These are phyloP conservation scores for Allomyces macrogynus DNA, from an alignment of 192 early-diverging fungal genomes.

Conservation along the genomic window DNA sequence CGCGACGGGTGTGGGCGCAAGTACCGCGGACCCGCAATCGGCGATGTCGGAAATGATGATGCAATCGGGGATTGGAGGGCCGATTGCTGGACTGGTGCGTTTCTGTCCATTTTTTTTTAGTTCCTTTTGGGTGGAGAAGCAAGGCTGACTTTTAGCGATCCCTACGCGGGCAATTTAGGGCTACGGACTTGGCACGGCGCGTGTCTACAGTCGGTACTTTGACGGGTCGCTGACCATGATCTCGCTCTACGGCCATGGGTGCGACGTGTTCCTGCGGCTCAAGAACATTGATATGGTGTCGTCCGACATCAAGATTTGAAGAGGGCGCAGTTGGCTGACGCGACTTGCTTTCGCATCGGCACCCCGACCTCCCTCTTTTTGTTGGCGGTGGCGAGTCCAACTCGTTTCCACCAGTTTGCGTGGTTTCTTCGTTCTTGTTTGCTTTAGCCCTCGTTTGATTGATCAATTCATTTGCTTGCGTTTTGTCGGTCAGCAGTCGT, in stretches of 20 bases:
- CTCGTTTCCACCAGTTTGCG: no score
- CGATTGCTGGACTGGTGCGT: slow-evolving; percentile 40
- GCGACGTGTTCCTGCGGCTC: slow-evolving; percentile 74
- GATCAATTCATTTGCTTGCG: no score
- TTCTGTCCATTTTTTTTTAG: slow-evolving; percentile 1
- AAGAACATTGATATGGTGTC: slow-evolving; percentile 57
- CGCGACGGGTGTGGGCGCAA: slow-evolving; percentile 18
- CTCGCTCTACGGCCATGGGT: slow-evolving; percentile 70
- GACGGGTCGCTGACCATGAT: slow-evolving; percentile 68
- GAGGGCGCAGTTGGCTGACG: slow-evolving; percentile 45
- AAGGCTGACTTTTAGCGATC: background rate
- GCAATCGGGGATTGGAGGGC: slow-evolving; percentile 78
- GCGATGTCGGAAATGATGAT: slow-evolving; percentile 39
- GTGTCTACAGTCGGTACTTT: slow-evolving; percentile 83
- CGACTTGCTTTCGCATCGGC: no score
- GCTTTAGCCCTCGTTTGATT: no score
- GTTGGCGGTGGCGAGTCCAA: no score
- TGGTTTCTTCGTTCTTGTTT: no score
- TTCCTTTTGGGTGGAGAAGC: background rate
- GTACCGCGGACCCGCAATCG: slow-evolving; percentile 10
- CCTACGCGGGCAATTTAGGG: slow-evolving; percentile 21
- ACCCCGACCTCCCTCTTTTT: no score
- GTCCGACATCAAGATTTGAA: slow-evolving; percentile 28
- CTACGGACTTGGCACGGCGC: slow-evolving; percentile 68
- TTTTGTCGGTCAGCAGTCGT: no score